Conservation (phyloP, 768 basidiomycete species). For the Termitomyces sp. region DNA sequence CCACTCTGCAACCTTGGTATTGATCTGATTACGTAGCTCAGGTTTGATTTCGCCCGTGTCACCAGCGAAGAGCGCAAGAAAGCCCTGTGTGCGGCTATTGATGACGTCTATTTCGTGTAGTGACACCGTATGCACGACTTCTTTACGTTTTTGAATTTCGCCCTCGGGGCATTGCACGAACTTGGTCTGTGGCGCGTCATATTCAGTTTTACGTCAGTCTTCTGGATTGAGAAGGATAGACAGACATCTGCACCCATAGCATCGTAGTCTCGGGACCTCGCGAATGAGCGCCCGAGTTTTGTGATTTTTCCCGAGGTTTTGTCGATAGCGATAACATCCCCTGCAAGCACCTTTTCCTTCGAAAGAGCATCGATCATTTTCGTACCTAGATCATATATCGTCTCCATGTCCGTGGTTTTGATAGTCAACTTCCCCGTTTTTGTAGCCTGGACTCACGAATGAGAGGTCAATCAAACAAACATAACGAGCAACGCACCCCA, state of each 20-base stretch:
- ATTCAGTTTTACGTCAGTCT: neutral
- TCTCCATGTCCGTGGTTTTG: slow-evolving; percentile 99
- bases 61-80: slow-evolving; percentile 90
- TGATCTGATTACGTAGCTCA: slow-evolving; percentile 93
- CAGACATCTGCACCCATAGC: slow-evolving; percentile 98
- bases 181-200: slow-evolving; percentile 63
- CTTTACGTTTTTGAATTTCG: slow-evolving; percentile 95
- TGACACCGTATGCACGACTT: slow-evolving; percentile 95
- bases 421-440: slow-evolving; percentile 97
- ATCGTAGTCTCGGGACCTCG: slow-evolving; percentile 96
- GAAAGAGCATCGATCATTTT: slow-evolving; percentile 99
- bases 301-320: slow-evolving; percentile 96
- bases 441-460: slow-evolving; percentile 58
- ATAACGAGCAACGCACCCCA: slow-evolving; percentile 51
- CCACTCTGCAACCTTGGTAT: slow-evolving; percentile 96
- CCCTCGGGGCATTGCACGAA: slow-evolving; percentile 98
- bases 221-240: slow-evolving; percentile 13
- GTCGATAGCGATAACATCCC: slow-evolving; percentile 95
- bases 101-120: slow-evolving; percentile 99
- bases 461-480: neutral
- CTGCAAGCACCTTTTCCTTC: slow-evolving; percentile 93
- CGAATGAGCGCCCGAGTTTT: slow-evolving; percentile 94
- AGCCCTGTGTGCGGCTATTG: slow-evolving; percentile 97
- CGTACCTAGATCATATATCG: slow-evolving; percentile 94
- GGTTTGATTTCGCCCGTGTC: slow-evolving; percentile 99